Evolutionary conservation across 208 protist species (phyloP), one percentile per base, ranked within the genome.

Genomic region (Trypanosoma melophagium): DNA sequence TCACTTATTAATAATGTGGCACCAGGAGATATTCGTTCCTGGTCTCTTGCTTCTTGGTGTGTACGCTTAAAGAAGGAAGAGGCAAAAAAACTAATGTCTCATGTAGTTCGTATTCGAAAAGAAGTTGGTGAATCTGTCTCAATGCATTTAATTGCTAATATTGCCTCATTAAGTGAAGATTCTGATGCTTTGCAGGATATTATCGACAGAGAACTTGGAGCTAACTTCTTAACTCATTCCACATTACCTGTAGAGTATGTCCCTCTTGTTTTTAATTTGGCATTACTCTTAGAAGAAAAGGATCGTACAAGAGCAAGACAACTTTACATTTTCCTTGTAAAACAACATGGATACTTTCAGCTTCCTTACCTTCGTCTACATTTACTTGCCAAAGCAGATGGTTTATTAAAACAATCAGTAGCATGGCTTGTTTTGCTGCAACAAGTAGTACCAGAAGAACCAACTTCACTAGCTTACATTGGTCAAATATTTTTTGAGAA

Each of bases 241-340:
- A 50, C 28, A 8, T 31, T 90, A 14, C 66, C 68, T 45, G 75
- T 84, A 3, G 51, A 49, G 47, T 76, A 92, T 63, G 77, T 95
- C 31, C 90, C 90, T 28, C 60, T 95, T 21, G 61, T 95, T 22
- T 96, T 83, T 77, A 96, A 96, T 66, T 56, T 92, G 31, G 90
- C 83, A 13, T 66, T 90, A 16, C 77, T 91, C n/a, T 62, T 76
- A 12, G 87, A 96, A 72, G 41, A 67, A 71, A 25, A 21, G 7
- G 87, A 91, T 44, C n/a, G 52, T 35, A 55, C 56, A 16, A 65
- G 80, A 22, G 77, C 90, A 24, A 62, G 79, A 38, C 69, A 87
- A 66, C 77, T 93, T 9, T 93, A 96, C 71, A 75, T 84, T 40
- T 86, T 83, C 67, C 83, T 96, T 19, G 82, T 96, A n/a, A 90